Percentiles rank a stretch among this genome's conserved stretches.
phyloP scores from a whole-genome alignment of 176 grass and related monocot genomes.

The Calamus simplicifolius region DNA sequence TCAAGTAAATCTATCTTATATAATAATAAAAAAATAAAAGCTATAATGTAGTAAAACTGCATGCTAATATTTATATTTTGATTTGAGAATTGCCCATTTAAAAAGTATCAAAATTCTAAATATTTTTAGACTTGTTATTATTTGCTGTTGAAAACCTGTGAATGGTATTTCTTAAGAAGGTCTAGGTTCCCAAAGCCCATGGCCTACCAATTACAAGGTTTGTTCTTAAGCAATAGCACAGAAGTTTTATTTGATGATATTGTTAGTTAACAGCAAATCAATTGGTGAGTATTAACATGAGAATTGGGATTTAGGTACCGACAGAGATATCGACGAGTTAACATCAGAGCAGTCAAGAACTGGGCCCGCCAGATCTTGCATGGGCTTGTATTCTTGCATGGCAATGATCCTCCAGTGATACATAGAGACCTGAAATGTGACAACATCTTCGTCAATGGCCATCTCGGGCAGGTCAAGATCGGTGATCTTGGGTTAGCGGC shows the following conservation, averaged over 20 bases:
- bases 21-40: too few species aligned
- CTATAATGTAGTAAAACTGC: too few species aligned
- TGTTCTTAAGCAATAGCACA: too few species aligned
- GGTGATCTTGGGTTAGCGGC: slow-evolving; percentile 82
- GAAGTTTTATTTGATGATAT: neutral
- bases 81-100: too few species aligned
- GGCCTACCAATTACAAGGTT: too few species aligned
- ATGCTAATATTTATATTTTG: too few species aligned
- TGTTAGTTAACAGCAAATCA: neutral
- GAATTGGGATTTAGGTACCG: slow-evolving; percentile 26
- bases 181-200: too few species aligned
- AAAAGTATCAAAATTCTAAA: too few species aligned
- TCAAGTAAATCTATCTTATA: too few species aligned
- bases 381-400: slow-evolving; percentile 63
- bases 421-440: slow-evolving; percentile 93
- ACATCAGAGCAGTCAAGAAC: slow-evolving; percentile 44
- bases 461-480: slow-evolving; percentile 89
- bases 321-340: slow-evolving; percentile 45
- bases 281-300: neutral
- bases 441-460: slow-evolving; percentile 81
- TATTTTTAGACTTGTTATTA: too few species aligned
- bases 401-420: slow-evolving; percentile 52
- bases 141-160: too few species aligned
- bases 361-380: slow-evolving; percentile 70
- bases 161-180: too few species aligned